Evolutionary conservation across 2,329 filamentous ascomycete species (phyloP), one percentile per base, ranked within the genome.

Genomic region (Camptophora hylomeconis): DNA sequence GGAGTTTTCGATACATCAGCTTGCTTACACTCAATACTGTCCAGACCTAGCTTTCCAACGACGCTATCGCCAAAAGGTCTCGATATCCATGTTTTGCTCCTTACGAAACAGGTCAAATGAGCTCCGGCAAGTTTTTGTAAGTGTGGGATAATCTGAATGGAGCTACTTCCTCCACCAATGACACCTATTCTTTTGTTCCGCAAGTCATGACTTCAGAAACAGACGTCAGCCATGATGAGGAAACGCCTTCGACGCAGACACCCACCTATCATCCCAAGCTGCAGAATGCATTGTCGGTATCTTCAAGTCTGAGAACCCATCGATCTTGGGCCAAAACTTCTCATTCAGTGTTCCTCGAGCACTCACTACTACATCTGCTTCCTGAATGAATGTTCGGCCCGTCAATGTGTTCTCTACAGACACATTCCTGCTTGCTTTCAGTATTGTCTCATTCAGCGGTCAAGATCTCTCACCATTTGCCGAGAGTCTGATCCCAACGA

Each of bases 401-500:
- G n/a, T n/a, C n/a, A n/a, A n/a, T n/a, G n/a, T n/a, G n/a, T n/a
- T n/a, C n/a, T n/a, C n/a, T n/a, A n/a, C n/a, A n/a, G n/a, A n/a
- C n/a, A n/a, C n/a, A n/a, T n/a, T n/a, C n/a, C n/a, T n/a, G n/a
- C n/a, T n/a, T n/a, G n/a, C n/a, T n/a, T n/a, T n/a, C 33, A 16
- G 42, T 42, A 4, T 44, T 36, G 24, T 30, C 14, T 3, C 45
- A 45, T 12, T 46, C 32, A 21, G 46, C 35, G 19, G 48, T 29
- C 13, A 60, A 40, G n/a, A 37, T 39, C 3, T 61, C 33, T 17
- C 46, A 40, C 57, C 57, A 62, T 31, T 51, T 46, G 1, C 47
- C 50, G 22, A 37, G 20, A 0, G 41, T 36, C 18, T 58, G 52
- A 13, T 56, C 41, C 58, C 58, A 63, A 4, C 42, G 30, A 2